These are phyloP conservation scores for Exophiala sp. DNA, from an alignment of 2,329 filamentous ascomycete genomes.

Conservation along the genomic window DNA sequence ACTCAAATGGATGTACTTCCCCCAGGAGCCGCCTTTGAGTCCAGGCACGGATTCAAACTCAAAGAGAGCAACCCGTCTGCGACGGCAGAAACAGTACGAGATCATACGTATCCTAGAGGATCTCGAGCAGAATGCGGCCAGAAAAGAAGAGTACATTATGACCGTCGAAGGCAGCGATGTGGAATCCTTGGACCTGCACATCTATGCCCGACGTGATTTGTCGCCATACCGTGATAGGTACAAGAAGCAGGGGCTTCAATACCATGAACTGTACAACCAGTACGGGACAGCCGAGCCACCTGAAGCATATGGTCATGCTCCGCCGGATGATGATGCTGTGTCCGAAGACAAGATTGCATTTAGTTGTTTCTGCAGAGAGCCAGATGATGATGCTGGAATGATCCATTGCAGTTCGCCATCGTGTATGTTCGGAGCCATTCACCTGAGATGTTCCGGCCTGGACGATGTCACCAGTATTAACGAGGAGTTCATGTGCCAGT, in stretches of 20 bases:
- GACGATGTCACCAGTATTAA: slow-evolving; percentile 5
- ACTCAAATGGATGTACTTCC: slow-evolving; percentile 6
- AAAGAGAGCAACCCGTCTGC: slow-evolving; percentile 5
- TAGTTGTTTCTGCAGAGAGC: slow-evolving; percentile 17
- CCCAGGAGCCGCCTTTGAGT: slow-evolving; percentile 5
- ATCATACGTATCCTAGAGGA: slow-evolving; percentile 6
- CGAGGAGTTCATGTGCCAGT: slow-evolving; percentile 14
- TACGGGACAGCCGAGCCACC: not conserved
- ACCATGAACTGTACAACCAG: slow-evolving; percentile 1
- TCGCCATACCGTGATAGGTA: slow-evolving; percentile 17
- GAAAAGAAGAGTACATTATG: not conserved
- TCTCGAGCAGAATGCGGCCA: not conserved
- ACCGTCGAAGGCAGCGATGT: not conserved
- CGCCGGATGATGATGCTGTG: not conserved
- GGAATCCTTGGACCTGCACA: not conserved
- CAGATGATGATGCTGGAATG: slow-evolving; percentile 5
- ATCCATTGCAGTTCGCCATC: slow-evolving; percentile 14
- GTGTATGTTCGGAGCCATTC: slow-evolving; percentile 21
- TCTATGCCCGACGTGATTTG: not conserved
- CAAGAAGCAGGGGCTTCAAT: slow-evolving; percentile 23
- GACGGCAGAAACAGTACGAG: slow-evolving; percentile 20
- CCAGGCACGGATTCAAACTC: slow-evolving; percentile 12
- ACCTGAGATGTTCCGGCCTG: slow-evolving; percentile 20
- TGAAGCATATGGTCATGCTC: not conserved
- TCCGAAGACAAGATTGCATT: not conserved